Conservation (phyloP, 768 basidiomycete genomes). For the Trametes sanguinea region DNA sequence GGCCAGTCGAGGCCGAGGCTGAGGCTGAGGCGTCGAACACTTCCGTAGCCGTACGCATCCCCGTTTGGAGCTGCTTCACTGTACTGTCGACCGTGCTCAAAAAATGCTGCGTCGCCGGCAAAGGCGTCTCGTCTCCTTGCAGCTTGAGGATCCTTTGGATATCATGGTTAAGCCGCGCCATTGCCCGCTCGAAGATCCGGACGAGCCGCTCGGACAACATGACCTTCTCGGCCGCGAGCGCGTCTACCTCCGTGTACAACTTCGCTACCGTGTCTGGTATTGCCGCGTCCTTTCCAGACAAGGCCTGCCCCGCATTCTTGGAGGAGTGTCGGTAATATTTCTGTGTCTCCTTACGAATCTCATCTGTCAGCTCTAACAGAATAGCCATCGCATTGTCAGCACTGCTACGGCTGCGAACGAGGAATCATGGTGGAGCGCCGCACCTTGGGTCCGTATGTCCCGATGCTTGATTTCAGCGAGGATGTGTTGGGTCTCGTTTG, state of each 20-base stretch:
- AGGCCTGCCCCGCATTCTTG: constrained; percentile 31
- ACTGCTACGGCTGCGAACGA: background rate
- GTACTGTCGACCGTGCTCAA: constrained; percentile 33
- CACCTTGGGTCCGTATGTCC: constrained; percentile 46
- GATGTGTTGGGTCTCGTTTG: constrained; percentile 48
- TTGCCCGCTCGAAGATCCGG: constrained; percentile 46
- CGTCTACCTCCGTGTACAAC: constrained; percentile 34
- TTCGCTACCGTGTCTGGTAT: constrained; percentile 39
- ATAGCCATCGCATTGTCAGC: background rate
- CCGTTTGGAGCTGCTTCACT: constrained; percentile 43
- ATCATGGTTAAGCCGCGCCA: constrained; percentile 50
- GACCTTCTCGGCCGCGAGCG: constrained; percentile 46
- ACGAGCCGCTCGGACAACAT: constrained; percentile 46
- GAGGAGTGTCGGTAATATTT: constrained; percentile 47
- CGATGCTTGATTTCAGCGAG: constrained; percentile 50
- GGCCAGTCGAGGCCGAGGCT: constrained; percentile 16
- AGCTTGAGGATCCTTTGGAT: constrained; percentile 44
- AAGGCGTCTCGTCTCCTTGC: constrained; percentile 46
- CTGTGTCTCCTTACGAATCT: constrained; percentile 46
- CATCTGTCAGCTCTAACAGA: constrained; percentile 42
- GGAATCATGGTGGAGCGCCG: background rate
- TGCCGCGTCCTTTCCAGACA: constrained; percentile 37
- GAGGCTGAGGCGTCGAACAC: constrained; percentile 27
- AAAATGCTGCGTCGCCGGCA: constrained; percentile 33
- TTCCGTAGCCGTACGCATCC: constrained; percentile 38